phyloP scores from a whole-genome alignment of 2,329 filamentous ascomycete species.

The Microthyrium microscopicum region DNA sequence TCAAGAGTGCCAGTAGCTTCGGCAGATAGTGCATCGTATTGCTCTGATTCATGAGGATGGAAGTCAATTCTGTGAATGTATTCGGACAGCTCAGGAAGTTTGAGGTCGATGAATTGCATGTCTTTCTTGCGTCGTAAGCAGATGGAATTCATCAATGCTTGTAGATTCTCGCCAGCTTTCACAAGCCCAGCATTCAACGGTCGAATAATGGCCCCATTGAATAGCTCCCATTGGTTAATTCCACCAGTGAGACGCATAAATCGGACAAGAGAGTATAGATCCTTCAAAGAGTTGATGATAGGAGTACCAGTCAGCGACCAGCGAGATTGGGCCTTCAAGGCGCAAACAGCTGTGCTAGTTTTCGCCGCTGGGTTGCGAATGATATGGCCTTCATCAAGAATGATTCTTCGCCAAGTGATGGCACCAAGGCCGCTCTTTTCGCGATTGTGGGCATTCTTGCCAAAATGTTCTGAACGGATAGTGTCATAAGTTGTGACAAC shows the following conservation, averaged over 20 bases:
- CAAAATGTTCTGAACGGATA: slow-evolving; percentile 47
- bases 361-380: slow-evolving; percentile 67
- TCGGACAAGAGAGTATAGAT: slow-evolving; percentile 63
- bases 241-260: slow-evolving; percentile 65
- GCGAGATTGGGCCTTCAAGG: slow-evolving; percentile 50
- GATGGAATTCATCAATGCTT: slow-evolving; percentile 63
- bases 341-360: slow-evolving; percentile 49
- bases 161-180: slow-evolving; percentile 47
- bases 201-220: slow-evolving; percentile 54
- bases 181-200: slow-evolving; percentile 43
- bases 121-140: slow-evolving; percentile 72
- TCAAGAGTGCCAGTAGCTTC: slow-evolving; percentile 60
- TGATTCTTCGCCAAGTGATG: slow-evolving; percentile 58
- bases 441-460: slow-evolving; percentile 8
- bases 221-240: slow-evolving; percentile 54
- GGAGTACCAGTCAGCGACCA: slow-evolving; percentile 51
- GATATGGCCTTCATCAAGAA: slow-evolving; percentile 69
- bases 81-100: slow-evolving; percentile 59
- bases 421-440: slow-evolving; percentile 38
- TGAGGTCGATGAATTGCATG: slow-evolving; percentile 74
- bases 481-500: slow-evolving; percentile 77
- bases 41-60: slow-evolving; percentile 53
- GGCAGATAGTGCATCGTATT: slow-evolving; percentile 55
- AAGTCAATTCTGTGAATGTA: slow-evolving; percentile 63
- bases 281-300: slow-evolving; percentile 67